Evolutionary conservation across 495 filamentous ascomycete species (phyloP).

Genomic region (Ramalina intermedia): DNA sequence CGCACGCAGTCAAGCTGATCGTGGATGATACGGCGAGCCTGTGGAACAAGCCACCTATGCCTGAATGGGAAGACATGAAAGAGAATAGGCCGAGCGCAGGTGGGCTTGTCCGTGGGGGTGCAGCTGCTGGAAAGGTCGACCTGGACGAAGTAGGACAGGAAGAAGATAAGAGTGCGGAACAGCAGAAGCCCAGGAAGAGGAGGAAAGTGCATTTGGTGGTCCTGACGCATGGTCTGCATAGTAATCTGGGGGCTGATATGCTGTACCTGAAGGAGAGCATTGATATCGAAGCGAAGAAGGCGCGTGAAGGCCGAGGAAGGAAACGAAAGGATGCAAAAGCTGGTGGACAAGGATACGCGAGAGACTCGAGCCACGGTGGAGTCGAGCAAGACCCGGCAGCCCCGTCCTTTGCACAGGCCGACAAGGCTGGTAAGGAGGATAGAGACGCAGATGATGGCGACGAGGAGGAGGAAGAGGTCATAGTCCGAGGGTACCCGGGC

Average conservation of each 20-base stretch:
- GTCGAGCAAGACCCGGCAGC: conserved; percentile 15
- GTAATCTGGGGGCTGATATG: conserved; percentile 96
- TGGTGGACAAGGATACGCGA: conserved; percentile 10
- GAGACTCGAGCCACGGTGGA: neutral
- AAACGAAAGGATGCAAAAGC: conserved; percentile 23
- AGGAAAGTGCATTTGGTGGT: conserved; percentile 85
- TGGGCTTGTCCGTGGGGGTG: conserved; percentile 5
- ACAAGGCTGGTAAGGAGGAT: conserved; percentile 22
- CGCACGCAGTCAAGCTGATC: conserved; percentile 55
- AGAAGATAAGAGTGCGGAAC: neutral
- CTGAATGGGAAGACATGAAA: conserved; percentile 38
- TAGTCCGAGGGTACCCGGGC: conserved; percentile 81
- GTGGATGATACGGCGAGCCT: conserved; percentile 78
- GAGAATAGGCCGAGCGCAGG: conserved; percentile 13
- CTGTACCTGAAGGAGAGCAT: conserved; percentile 94
- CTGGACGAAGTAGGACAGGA: neutral
- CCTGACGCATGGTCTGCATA: conserved; percentile 87
- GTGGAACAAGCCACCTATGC: conserved; percentile 81
- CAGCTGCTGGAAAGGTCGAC: neutral
- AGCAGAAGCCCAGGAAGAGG: conserved; percentile 17
- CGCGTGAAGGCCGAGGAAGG: conserved; percentile 43
- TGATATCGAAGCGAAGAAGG: conserved; percentile 61
- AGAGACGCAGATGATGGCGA: conserved; percentile 32
- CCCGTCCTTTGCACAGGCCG: conserved; percentile 4
- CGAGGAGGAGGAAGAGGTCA: conserved; percentile 70